Evolutionary conservation across 352 stramenopile species (phyloP).

Genomic region (Globisporangium acanthophoron): DNA sequence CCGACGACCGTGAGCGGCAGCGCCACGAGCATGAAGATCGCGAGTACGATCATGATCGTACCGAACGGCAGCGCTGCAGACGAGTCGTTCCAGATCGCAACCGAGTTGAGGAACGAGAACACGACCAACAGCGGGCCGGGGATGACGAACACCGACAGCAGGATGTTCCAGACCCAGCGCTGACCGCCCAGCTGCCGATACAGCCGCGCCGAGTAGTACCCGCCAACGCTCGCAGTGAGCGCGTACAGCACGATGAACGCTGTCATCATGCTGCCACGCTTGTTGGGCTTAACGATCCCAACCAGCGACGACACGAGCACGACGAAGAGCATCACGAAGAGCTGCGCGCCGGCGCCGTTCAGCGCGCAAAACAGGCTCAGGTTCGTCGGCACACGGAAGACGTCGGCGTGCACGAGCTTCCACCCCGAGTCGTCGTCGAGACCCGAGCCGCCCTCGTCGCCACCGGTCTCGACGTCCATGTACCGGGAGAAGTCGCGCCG

Average conservation of each 20-base stretch:
- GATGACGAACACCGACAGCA: constrained; percentile 90
- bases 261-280: constrained; percentile 90
- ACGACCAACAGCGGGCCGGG: constrained; percentile 87
- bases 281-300: constrained; percentile 91
- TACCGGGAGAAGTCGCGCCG: constrained; percentile 98
- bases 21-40: constrained; percentile 90
- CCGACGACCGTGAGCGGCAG: constrained; percentile 94
- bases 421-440: constrained; percentile 96
- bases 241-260: constrained; percentile 94
- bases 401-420: constrained; percentile 99
- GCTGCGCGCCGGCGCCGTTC: constrained; percentile 90
- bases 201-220: constrained; percentile 89
- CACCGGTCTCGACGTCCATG: constrained; percentile 91
- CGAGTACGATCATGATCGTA: constrained; percentile 94
- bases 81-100: constrained; percentile 94
- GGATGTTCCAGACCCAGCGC: constrained; percentile 94
- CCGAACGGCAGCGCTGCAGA: constrained; percentile 94
- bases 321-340: constrained; percentile 91
- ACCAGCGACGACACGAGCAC: constrained; percentile 91
- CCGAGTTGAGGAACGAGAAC: constrained; percentile 94
- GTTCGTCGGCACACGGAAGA: constrained; percentile 95
- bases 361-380: constrained; percentile 91
- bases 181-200: constrained; percentile 92
- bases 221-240: constrained; percentile 91
- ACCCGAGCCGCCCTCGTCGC: constrained; percentile 75